These are phyloP conservation scores for Tuber borchii DNA, from an alignment of 495 filamentous ascomycete species.

Conservation along the genomic window DNA sequence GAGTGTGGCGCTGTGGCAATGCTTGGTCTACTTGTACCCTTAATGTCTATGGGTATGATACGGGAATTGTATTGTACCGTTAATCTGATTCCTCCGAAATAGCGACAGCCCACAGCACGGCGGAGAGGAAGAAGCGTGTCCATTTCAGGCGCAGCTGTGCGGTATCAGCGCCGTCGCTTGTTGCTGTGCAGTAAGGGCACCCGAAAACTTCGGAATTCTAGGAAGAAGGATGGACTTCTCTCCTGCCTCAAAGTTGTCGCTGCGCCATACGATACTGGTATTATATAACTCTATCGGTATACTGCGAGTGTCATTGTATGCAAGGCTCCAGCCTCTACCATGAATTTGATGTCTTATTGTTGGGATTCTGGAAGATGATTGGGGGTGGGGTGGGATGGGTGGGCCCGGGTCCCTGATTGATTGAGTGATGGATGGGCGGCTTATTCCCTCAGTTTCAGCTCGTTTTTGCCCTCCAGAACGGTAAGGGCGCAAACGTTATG, in stretches of 20 bases:
- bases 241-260: background rate
- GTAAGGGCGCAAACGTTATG: background rate
- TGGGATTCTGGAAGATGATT: conserved; percentile 1
- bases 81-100: background rate
- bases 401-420: conserved; percentile 3
- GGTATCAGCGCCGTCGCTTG: background rate
- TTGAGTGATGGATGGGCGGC: conserved; percentile 13
- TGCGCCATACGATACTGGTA: background rate
- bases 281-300: background rate
- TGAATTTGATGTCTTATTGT: background rate
- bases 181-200: background rate
- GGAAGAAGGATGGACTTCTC: background rate
- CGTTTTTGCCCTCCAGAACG: conserved; percentile 11
- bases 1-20: background rate
- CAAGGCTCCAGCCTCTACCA: background rate
- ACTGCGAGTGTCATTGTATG: background rate
- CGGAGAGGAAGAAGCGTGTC: background rate
- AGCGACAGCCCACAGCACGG: background rate
- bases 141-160: background rate
- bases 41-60: background rate
- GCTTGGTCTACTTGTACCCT: background rate
- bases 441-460: conserved; percentile 40
- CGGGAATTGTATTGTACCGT: too few species aligned
- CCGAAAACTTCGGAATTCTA: background rate
- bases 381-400: conserved; percentile 19